phyloP scores from a whole-genome alignment of 1,284 basidiomycete genomes.

The Boletus sp. region DNA sequence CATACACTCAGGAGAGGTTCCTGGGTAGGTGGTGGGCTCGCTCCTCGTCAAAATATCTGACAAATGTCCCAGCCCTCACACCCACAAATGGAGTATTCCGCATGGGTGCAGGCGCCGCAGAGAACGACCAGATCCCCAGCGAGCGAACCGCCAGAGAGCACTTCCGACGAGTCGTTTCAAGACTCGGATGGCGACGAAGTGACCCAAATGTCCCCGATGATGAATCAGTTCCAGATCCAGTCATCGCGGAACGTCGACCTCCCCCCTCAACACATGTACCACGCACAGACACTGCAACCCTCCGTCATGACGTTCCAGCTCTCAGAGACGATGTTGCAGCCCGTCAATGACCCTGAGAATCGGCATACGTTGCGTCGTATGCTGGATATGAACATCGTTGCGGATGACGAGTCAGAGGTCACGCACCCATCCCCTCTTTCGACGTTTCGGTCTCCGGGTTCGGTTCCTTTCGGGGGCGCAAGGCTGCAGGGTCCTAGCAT shows the following conservation, averaged over 20 bases:
- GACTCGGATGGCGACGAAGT: constrained; percentile 32
- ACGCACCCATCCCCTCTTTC: constrained; percentile 7
- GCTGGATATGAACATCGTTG: constrained; percentile 18
- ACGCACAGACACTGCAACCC: constrained; percentile 21
- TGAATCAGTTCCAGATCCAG: constrained; percentile 31
- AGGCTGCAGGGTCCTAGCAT: constrained; percentile 27
- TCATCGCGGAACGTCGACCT: constrained; percentile 12
- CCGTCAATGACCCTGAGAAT: constrained; percentile 31
- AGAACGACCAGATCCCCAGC: constrained; percentile 26
- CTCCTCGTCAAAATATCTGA: constrained; percentile 17
- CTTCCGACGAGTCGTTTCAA: constrained; percentile 31
- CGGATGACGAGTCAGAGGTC: constrained; percentile 15
- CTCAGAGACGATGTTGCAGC: constrained; percentile 25
- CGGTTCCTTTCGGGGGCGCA: constrained; percentile 6
- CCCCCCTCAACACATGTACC: constrained; percentile 7
- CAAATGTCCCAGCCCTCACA: constrained; percentile 21
- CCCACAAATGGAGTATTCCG: constrained; percentile 14
- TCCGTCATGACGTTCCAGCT: constrained; percentile 33
- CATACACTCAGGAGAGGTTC: constrained; percentile 26
- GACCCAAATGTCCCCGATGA: constrained; percentile 32
- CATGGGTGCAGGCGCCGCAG: constrained; percentile 18
- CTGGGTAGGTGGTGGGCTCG: constrained; percentile 20
- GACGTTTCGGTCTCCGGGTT: constrained; percentile 1
- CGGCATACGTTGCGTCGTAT: constrained; percentile 17
- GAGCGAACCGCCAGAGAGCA: constrained; percentile 33